Percentiles rank a stretch among this genome's conserved stretches.
phyloP scores from a whole-genome alignment of 768 basidiomycete genomes.

The Phaeotremella skinneri region DNA sequence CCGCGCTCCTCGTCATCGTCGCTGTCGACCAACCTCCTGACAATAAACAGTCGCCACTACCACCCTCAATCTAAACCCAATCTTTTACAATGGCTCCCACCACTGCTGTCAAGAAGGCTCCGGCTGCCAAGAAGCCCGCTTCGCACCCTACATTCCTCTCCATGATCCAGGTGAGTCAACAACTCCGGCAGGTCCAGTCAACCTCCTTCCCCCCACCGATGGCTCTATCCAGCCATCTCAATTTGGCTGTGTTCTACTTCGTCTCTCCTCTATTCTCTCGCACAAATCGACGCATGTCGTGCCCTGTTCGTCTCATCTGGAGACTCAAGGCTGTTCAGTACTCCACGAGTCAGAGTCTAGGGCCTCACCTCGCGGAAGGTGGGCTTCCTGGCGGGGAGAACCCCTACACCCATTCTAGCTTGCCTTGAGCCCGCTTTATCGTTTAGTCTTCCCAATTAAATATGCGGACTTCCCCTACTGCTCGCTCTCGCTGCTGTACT shows the following conservation, averaged over 20 bases:
- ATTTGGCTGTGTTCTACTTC: neutral
- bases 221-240: too few species aligned
- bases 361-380: too few species aligned
- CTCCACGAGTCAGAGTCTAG: too few species aligned
- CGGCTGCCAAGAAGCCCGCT: constrained; percentile 44
- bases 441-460: too few species aligned
- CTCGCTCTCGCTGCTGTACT: constrained; percentile 3
- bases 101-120: constrained; percentile 50
- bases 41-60: constrained; percentile 15
- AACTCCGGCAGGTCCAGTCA: neutral
- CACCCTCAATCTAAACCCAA: constrained; percentile 17
- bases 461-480: too few species aligned
- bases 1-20: constrained; percentile 11
- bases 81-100: constrained; percentile 49
- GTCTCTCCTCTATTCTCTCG: neutral
- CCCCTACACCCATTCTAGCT: too few species aligned
- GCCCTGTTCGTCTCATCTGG: too few species aligned
- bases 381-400: too few species aligned
- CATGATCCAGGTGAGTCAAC: constrained; percentile 54
- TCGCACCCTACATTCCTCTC: constrained; percentile 59
- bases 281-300: too few species aligned
- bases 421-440: too few species aligned
- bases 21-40: constrained; percentile 1
- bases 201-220: neutral
- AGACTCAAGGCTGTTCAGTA: constrained; percentile 6